Evolutionary conservation across 305 asterid species (phyloP).

Genomic region (Ajuga reptans): DNA sequence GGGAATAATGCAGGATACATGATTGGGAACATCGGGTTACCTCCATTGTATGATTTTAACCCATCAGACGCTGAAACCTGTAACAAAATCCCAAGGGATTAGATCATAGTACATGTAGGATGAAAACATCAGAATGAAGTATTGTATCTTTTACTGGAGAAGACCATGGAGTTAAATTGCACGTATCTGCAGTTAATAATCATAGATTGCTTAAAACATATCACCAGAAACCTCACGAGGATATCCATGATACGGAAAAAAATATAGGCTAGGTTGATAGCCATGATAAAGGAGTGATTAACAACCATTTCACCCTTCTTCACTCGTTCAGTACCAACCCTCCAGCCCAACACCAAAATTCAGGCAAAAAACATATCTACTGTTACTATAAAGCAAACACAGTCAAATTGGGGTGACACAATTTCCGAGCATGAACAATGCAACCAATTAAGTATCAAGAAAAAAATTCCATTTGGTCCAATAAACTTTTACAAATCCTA

Average conservation of each 20-base stretch:
- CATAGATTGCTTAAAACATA: constrained; percentile 15
- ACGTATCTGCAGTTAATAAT: neutral
- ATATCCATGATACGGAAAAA: neutral
- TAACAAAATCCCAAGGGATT: constrained; percentile 7
- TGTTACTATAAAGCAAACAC: neutral
- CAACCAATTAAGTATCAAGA: neutral
- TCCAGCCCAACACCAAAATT: neutral
- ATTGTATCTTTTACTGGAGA: neutral
- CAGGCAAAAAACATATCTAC: neutral
- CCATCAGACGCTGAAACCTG: constrained; percentile 42
- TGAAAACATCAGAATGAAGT: neutral
- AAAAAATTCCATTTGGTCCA: neutral
- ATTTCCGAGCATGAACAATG: neutral
- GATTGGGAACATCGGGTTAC: constrained; percentile 39
- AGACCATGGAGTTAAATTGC: neutral
- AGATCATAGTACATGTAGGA: constrained; percentile 17
- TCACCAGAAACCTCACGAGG: neutral
- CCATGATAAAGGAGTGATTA: too few species aligned
- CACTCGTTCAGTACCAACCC: too few species aligned
- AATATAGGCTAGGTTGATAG: too few species aligned
- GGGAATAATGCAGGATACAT: constrained; percentile 50
- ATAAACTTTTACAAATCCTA: neutral
- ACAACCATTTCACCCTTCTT: too few species aligned
- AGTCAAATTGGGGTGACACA: neutral
- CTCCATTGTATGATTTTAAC: constrained; percentile 43